A percentile compares a stretch with the other conserved stretches of the same genome.
Evolutionary conservation across 2,329 filamentous ascomycete genomes (phyloP).

Genomic region (Metarhizium sp.): DNA sequence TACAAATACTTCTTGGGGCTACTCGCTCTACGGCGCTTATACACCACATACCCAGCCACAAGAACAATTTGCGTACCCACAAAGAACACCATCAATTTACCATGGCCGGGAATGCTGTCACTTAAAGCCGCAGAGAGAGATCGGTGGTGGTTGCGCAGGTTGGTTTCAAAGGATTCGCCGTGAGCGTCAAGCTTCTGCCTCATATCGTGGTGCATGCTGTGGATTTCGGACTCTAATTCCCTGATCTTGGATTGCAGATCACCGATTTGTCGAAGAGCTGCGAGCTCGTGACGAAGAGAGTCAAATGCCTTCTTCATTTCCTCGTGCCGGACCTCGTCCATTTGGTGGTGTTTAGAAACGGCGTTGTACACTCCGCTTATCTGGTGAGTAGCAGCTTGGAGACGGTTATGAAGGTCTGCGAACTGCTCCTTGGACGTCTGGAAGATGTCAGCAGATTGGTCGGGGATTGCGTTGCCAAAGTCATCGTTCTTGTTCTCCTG

Average conservation of each 20-base stretch:
- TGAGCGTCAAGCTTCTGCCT: constrained; percentile 37
- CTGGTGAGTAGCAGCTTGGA: constrained; percentile 65
- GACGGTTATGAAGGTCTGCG: constrained; percentile 72
- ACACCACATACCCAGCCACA: constrained; percentile 59
- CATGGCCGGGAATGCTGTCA: constrained; percentile 39
- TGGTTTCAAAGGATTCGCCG: constrained; percentile 44
- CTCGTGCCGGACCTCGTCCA: constrained; percentile 46
- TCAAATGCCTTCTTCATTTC: constrained; percentile 41
- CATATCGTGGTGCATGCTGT: constrained; percentile 46
- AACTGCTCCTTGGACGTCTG: constrained; percentile 56
- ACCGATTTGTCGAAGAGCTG: constrained; percentile 35
- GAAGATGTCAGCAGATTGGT: constrained; percentile 37
- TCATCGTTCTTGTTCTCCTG: constrained; percentile 20
- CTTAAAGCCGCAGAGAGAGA: constrained; percentile 38
- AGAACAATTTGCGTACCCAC: constrained; percentile 67
- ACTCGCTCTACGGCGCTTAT: constrained; percentile 67
- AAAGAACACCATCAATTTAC: constrained; percentile 55
- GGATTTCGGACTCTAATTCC: constrained; percentile 49
- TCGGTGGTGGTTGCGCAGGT: constrained; percentile 40
- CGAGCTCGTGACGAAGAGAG: constrained; percentile 36
- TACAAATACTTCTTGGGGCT: constrained; percentile 90
- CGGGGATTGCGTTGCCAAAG: constrained; percentile 28
- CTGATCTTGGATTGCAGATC: constrained; percentile 35
- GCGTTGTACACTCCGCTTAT: constrained; percentile 52
- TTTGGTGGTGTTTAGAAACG: constrained; percentile 38